These are phyloP conservation scores for Sordariomycetes sp. DNA, from an alignment of 2,329 filamentous ascomycete genomes.

Conservation along the genomic window DNA sequence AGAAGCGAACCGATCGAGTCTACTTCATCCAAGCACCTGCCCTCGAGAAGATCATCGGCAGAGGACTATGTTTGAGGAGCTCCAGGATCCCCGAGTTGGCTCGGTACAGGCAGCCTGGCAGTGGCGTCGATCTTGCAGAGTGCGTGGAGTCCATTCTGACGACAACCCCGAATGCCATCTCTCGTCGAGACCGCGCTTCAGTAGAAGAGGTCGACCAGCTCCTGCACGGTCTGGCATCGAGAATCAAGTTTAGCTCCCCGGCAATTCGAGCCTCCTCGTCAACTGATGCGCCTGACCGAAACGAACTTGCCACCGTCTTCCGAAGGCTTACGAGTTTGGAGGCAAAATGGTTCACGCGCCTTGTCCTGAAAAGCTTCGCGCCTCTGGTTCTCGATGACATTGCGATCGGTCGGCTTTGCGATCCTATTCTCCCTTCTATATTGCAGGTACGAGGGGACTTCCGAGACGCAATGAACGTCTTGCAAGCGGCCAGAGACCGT, in stretches of 20 bases:
- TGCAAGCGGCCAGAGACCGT: slow-evolving; percentile 26
- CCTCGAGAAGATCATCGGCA: slow-evolving; percentile 59
- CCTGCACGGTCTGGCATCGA: slow-evolving; percentile 58
- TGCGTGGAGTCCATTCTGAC: slow-evolving; percentile 59
- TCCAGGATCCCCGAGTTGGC: slow-evolving; percentile 53
- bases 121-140: slow-evolving; percentile 57
- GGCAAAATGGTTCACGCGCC: slow-evolving; percentile 78
- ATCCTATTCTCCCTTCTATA: slow-evolving; percentile 61
- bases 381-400: slow-evolving; percentile 53
- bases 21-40: slow-evolving; percentile 57
- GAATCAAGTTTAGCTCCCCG: slow-evolving; percentile 61
- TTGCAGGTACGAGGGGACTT: slow-evolving; percentile 64
- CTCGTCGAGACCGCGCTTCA: slow-evolving; percentile 43
- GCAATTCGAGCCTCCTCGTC: slow-evolving; percentile 34
- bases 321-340: slow-evolving; percentile 54
- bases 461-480: slow-evolving; percentile 43
- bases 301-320: slow-evolving; percentile 46
- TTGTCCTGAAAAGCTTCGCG: slow-evolving; percentile 69
- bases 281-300: slow-evolving; percentile 11
- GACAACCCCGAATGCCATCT: slow-evolving; percentile 34
- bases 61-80: slow-evolving; percentile 55
- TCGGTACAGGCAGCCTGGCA: slow-evolving; percentile 48
- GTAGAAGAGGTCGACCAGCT: slow-evolving; percentile 64
- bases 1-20: slow-evolving; percentile 67
- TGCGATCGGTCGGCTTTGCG: slow-evolving; percentile 49